These are phyloP conservation scores for Ophiocordyceps camponoti-floridani DNA, from an alignment of 2,329 filamentous ascomycete genomes.

Conservation along the genomic window DNA sequence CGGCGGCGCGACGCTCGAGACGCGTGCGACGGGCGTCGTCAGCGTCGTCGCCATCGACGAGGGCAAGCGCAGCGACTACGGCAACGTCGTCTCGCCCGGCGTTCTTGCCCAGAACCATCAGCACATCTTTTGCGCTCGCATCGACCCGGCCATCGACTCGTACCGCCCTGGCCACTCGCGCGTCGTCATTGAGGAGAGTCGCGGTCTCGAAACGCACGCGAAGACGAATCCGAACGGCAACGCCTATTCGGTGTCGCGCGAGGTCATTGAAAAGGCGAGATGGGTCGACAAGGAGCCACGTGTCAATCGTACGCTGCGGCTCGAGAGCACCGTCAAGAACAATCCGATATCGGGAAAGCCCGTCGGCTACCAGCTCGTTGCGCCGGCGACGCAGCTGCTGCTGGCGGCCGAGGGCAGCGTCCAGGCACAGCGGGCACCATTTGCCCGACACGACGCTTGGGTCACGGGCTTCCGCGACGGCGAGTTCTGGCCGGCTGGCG, in stretches of 20 bases:
- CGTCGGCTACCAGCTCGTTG: conserved; percentile 28
- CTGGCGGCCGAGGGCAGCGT: conserved; percentile 21
- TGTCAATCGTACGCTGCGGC: conserved; percentile 30
- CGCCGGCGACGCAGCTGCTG: conserved; percentile 18
- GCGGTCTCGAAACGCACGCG: conserved; percentile 22
- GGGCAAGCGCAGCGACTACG: conserved; percentile 34
- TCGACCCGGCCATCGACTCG: conserved; percentile 46
- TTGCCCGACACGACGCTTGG: conserved; percentile 25
- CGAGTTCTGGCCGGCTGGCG: conserved; percentile 25
- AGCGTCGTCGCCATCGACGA: conserved; percentile 28
- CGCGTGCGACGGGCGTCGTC: conserved; percentile 23
- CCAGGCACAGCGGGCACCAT: conserved; percentile 21
- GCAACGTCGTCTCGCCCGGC: conserved; percentile 41
- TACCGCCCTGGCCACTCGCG: conserved; percentile 30
- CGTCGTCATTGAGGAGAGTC: conserved; percentile 17
- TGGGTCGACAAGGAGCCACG: conserved; percentile 29
- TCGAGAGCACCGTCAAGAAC: conserved; percentile 22
- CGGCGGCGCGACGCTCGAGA: conserved; percentile 17
- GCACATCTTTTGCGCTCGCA: conserved; percentile 43
- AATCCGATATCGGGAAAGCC: conserved; percentile 27
- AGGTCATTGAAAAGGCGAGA: conserved; percentile 21
- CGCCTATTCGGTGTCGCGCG: conserved; percentile 22
- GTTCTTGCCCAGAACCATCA: conserved; percentile 48
- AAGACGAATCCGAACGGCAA: conserved; percentile 30
- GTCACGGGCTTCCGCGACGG: conserved; percentile 25